Base-by-base conservation (phyloP, 495 filamentous ascomycete species). In the Penicillium manginii region DNA sequence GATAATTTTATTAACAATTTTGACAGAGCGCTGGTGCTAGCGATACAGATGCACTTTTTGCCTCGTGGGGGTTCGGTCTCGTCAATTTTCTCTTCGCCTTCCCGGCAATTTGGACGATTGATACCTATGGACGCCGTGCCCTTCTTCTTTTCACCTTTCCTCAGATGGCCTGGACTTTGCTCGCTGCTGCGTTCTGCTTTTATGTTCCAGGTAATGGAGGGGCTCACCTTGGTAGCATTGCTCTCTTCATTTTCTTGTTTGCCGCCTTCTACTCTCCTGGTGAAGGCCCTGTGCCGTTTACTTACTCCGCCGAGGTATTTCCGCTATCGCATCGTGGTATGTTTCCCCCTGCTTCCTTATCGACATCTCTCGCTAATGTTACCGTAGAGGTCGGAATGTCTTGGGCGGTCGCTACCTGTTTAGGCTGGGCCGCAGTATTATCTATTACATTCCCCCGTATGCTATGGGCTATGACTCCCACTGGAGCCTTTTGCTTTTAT, bases 101-200 rank as follows among this genome's bases (percentile, higher is more conserved):
- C 73, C 91, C 91, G 1, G 91, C 91, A 10, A 78, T 96, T 39
- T 91, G 82, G 78, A 92, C 90, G 3, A 96, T 96, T 64, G 91
- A 96, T 70, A 92, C 89, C 10, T 93, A 86, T 50, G 91, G 91
- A 17, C 89, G 91, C 21, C 84, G 91, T 22, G 79, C 81, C 18
- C 80, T 96, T 3, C 82, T 94, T 1, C 82, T 94, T 10, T 91
- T 92, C 71, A 96, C 91, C 21, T 94, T 93, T 75, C 91, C 91
- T 0, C 81, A 92, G 48, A 93, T 94, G 91, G 85, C 82, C 26
- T 91, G 89, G 88, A 88, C 88, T 21, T 72, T 93, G 26, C 79
- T 94, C 3, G 87, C 85, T 1, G 88, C 86, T 6, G 91, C 87
- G 0, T 81, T 93, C 51, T 88, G 80, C 69, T 92, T 86, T 64